Conservation (phyloP, 805 yeast species). For the Wilhelminamyces savonicus region DNA sequence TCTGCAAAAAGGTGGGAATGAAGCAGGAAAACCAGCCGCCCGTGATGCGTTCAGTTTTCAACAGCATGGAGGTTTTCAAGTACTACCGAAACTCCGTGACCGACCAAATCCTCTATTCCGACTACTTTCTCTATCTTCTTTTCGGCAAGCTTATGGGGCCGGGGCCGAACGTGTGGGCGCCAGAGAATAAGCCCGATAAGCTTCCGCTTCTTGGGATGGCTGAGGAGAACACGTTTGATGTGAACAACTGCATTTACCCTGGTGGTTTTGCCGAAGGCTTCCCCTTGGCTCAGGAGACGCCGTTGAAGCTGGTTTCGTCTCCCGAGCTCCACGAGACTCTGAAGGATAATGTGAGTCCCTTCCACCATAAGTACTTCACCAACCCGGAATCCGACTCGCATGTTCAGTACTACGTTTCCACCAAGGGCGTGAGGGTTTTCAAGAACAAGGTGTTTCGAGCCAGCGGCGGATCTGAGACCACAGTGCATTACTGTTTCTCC, state of each 20-base stretch:
- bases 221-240: background rate
- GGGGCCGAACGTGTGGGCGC: slow-evolving; percentile 64
- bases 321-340: no score
- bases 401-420: slow-evolving; percentile 68
- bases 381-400: slow-evolving; percentile 86
- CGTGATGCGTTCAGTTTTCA: slow-evolving; percentile 51
- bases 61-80: slow-evolving; percentile 63
- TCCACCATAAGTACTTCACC: slow-evolving; percentile 69
- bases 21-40: slow-evolving; percentile 31
- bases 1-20: slow-evolving; percentile 53
- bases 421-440: slow-evolving; percentile 58
- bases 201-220: background rate
- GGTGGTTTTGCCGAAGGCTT: no score
- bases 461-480: slow-evolving; percentile 7
- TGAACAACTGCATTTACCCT: no score
- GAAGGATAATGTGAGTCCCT: slow-evolving; percentile 42
- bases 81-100: slow-evolving; percentile 60
- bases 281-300: no score
- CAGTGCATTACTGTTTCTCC: slow-evolving; percentile 49
- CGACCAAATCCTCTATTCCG: slow-evolving; percentile 57
- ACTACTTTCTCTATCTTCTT: slow-evolving; percentile 56
- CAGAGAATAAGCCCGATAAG: slow-evolving; percentile 45
- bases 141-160: slow-evolving; percentile 61
- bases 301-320: no score
- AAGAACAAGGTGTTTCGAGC: slow-evolving; percentile 30